A percentile compares a stretch with the other conserved stretches of the same genome.
These are phyloP conservation scores for Sporothrix schenckii DNA, from an alignment of 2,329 filamentous ascomycete species.

Conservation along the genomic window DNA sequence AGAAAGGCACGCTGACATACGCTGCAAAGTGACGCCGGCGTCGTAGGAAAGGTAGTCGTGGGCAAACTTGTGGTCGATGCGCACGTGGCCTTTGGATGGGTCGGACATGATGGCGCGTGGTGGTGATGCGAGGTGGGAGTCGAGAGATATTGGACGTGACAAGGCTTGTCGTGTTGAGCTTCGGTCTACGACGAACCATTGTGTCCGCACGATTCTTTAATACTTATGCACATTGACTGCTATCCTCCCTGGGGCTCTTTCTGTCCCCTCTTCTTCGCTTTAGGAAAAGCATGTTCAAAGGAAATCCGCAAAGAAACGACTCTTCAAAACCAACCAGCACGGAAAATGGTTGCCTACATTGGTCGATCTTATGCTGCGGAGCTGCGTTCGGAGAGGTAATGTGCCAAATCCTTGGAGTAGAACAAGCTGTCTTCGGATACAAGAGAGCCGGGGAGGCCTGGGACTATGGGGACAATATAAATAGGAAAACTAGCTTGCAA, in stretches of 20 bases:
- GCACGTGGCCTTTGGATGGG: constrained; percentile 15
- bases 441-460: constrained; percentile 4
- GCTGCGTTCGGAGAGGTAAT: neutral
- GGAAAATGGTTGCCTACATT: constrained; percentile 19
- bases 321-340: too few species aligned
- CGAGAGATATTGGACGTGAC: neutral
- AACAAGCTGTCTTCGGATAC: constrained; percentile 7
- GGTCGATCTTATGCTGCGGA: neutral
- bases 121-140: neutral
- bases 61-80: constrained; percentile 28
- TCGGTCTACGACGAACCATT: neutral
- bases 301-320: neutral
- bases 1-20: neutral
- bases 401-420: constrained; percentile 4
- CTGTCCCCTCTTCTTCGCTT: neutral
- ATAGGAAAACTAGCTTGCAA: neutral
- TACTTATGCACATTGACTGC: neutral
- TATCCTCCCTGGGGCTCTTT: neutral
- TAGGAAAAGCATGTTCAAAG: constrained; percentile 1
- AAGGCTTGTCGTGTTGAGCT: neutral
- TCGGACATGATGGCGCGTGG: neutral
- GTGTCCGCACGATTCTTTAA: neutral
- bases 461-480: neutral
- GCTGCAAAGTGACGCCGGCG: constrained; percentile 18
- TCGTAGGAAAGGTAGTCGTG: constrained; percentile 27